Percentiles rank a stretch among this genome's conserved stretches.
Evolutionary conservation across 371 early-diverging fungal species (phyloP).

Genomic region (Mucor racemosus): DNA sequence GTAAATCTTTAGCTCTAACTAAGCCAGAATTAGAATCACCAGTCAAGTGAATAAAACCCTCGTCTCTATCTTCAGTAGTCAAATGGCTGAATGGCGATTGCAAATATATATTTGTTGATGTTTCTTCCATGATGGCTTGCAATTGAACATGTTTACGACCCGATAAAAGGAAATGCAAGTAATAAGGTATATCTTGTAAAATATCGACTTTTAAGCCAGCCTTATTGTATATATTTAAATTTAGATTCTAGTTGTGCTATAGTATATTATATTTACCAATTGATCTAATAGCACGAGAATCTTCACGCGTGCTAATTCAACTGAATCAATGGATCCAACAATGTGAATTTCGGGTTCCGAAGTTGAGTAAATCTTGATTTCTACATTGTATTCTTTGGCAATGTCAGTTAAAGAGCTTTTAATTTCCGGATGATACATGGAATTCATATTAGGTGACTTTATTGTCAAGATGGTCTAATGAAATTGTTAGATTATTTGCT

Average conservation of each 20-base stretch:
- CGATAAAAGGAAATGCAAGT: conserved; percentile 64
- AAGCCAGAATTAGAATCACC: conserved; percentile 37
- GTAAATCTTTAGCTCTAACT: conserved; percentile 50
- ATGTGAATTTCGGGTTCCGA: conserved; percentile 25
- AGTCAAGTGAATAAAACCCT: conserved; percentile 38
- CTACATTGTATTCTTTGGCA: conserved; percentile 2
- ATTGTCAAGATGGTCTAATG: conserved; percentile 15
- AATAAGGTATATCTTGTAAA: conserved; percentile 34
- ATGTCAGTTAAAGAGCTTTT: conserved; percentile 14
- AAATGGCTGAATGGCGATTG: conserved; percentile 62
- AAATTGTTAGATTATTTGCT: not conserved
- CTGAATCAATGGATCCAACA: conserved; percentile 32
- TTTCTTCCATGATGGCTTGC: conserved; percentile 71
- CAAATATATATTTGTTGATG: conserved; percentile 73
- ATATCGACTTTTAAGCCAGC: conserved; percentile 25
- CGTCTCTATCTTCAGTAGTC: conserved; percentile 11
- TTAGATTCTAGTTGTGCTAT: too few relatives aligned
- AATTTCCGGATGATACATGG: conserved; percentile 26
- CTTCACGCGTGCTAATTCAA: conserved; percentile 37
- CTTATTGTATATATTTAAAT: not conserved
- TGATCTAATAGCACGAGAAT: conserved; percentile 43
- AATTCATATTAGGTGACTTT: conserved; percentile 17
- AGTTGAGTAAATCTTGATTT: conserved; percentile 13
- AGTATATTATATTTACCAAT: conserved; percentile 30
- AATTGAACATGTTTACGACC: conserved; percentile 65